Base-by-base conservation (phyloP, 1,139 yeast species). In the Spencermartinsiella ligniputridi region DNA sequence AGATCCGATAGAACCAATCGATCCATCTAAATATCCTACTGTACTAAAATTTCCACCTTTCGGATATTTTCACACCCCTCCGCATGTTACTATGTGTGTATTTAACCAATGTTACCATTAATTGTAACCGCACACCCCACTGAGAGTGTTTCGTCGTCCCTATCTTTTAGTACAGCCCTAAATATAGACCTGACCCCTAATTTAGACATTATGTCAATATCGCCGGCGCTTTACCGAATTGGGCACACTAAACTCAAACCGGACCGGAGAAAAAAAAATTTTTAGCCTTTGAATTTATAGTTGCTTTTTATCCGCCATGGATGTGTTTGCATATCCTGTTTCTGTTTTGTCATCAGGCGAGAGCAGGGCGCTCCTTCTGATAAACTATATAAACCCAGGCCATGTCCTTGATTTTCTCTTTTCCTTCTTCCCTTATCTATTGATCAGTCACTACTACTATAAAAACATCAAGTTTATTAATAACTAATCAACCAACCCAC, bases 321-420 rank as follows among this genome's bases (percentile, higher is more conserved):
- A 42, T 40, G 19, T 39, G 37, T 36, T 40, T 46, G 49, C 45
- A 62, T 53, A 38, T 49, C 42, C 46, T 46, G 37, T 44, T 47
- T 39, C 51, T 32, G 34, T 42, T 39, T 42, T 22, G 25, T 22
- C 25, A 22, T 22, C 25, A 17, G n/a, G n/a, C n/a, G n/a, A n/a
- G n/a, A n/a, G n/a, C n/a, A n/a, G n/a, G n/a, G n/a, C n/a, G n/a
- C n/a, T n/a, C 36, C 19, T 34, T 16, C 5, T 13, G 15, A 20
- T 30, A 44, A 40, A 32, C 6, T 41, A 46, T 46, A 44, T 22
- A 45, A 44, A 45, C 37, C 21, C 46, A 41, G 5, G 21, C 38
- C 33, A 13, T 35, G 27, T 25, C 43, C 16, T 37, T 29, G 39
- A 19, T 21, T 44, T 40, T 35, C 32, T 40, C 35, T 39, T 42